A percentile compares a stretch with the other conserved stretches of the same genome.
phyloP scores from a whole-genome alignment of 345 rosid species.

The Stellera chamaejasme region DNA sequence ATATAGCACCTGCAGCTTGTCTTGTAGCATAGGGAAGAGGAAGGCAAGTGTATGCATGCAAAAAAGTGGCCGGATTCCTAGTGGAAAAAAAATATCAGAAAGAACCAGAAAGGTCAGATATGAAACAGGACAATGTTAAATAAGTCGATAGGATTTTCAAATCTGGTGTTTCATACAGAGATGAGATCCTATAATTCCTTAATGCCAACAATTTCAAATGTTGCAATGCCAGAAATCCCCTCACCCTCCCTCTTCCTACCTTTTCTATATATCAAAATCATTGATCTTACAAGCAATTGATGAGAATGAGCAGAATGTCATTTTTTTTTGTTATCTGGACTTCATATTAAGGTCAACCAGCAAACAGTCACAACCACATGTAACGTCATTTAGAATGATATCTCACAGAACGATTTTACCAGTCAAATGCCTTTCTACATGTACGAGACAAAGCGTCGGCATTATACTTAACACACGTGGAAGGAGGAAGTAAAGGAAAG shows the following conservation, averaged over 20 bases:
- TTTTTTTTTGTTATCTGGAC: no score
- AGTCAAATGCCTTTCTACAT: no score
- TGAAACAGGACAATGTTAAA: neutral
- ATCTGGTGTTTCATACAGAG: no score
- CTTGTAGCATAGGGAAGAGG: constrained; percentile 78
- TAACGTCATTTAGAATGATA: no score
- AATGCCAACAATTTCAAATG: neutral
- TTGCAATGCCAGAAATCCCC: neutral
- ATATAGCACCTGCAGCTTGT: constrained; percentile 76
- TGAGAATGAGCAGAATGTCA: neutral
- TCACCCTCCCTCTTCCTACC: neutral
- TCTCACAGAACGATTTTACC: no score
- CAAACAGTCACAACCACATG: no score
- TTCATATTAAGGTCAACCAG: neutral
- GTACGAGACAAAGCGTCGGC: no score
- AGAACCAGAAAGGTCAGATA: constrained; percentile 1
- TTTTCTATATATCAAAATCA: neutral
- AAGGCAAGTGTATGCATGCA: constrained; percentile 96
- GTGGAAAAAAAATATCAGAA: constrained; percentile 10
- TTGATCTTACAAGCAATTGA: neutral
- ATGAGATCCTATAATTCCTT: no score
- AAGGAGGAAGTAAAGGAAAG: constrained; percentile 1
- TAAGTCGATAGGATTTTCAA: neutral
- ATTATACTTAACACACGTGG: neutral
- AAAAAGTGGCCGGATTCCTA: constrained; percentile 94